A percentile compares a stretch with the other conserved stretches of the same genome.
phyloP scores from a whole-genome alignment of 2,329 filamentous ascomycete species.

The Xylariales sp. region DNA sequence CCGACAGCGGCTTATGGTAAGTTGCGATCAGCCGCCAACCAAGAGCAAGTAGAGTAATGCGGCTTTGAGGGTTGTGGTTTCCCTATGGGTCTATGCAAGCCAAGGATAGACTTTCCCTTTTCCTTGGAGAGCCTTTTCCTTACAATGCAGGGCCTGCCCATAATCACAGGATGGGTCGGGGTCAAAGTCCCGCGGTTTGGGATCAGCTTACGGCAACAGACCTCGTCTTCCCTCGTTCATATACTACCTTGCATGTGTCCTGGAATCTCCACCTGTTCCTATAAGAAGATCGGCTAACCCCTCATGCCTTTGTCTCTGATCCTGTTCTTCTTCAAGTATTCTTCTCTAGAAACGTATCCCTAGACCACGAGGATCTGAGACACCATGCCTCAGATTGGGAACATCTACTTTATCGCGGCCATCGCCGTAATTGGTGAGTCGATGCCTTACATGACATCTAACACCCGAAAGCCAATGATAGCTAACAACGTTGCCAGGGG shows the following conservation, averaged over 20 bases:
- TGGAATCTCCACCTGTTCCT: too few relatives aligned
- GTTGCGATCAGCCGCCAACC: not conserved
- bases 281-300: constrained; percentile 5
- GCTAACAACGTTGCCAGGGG: constrained; percentile 30
- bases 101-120: not conserved
- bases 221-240: too few relatives aligned
- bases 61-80: not conserved
- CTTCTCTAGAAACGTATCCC: not conserved
- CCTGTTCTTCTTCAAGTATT: not conserved
- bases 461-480: too few relatives aligned
- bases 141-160: not conserved
- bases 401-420: constrained; percentile 39
- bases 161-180: too few relatives aligned
- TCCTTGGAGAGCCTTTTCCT: not conserved
- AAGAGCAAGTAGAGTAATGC: not conserved
- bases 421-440: constrained; percentile 36
- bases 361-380: constrained; percentile 8
- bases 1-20: too few relatives aligned
- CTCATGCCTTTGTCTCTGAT: not conserved
- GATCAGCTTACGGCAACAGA: too few relatives aligned
- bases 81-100: not conserved
- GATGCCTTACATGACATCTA: not conserved
- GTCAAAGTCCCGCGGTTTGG: too few relatives aligned
- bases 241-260: too few relatives aligned
- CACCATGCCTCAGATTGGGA: constrained; percentile 30